Conservation (phyloP, 1,284 basidiomycete species). For the Puccinia novopanici region DNA sequence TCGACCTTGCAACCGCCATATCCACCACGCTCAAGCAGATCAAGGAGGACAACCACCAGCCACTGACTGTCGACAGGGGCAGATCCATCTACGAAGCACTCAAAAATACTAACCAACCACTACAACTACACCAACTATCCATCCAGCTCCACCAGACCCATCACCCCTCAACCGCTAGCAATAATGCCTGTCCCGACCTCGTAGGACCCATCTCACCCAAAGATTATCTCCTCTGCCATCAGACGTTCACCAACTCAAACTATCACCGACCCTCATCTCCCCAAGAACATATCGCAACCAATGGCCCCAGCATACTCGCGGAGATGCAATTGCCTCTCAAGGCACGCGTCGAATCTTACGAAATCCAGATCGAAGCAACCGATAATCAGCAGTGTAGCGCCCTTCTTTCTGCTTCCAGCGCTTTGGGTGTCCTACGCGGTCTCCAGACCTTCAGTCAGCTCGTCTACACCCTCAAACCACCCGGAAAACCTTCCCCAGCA, state of each 20-base stretch:
- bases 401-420: conserved; percentile 69
- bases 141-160: conserved; percentile 51
- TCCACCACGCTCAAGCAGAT: conserved; percentile 61
- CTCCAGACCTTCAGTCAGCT: conserved; percentile 80
- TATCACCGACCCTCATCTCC: conserved; percentile 33
- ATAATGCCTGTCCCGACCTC: neutral
- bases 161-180: conserved; percentile 50
- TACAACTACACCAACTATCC: neutral
- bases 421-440: conserved; percentile 76
- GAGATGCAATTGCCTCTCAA: conserved; percentile 67
- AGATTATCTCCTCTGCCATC: neutral
- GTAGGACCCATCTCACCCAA: conserved; percentile 29
- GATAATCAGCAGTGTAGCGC: conserved; percentile 60
- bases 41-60: conserved; percentile 63
- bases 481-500: conserved; percentile 17
- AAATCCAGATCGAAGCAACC: conserved; percentile 63
- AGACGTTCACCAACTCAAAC: conserved; percentile 1
- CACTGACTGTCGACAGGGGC: conserved; percentile 64
- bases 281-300: neutral
- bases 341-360: conserved; percentile 69
- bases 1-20: conserved; percentile 64
- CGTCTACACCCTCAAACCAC: conserved; percentile 58
- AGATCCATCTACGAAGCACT: conserved; percentile 55
- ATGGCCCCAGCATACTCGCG: conserved; percentile 56
- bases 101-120: neutral